phyloP scores from a whole-genome alignment of 208 protist species.

The Leishmania lainsoni region DNA sequence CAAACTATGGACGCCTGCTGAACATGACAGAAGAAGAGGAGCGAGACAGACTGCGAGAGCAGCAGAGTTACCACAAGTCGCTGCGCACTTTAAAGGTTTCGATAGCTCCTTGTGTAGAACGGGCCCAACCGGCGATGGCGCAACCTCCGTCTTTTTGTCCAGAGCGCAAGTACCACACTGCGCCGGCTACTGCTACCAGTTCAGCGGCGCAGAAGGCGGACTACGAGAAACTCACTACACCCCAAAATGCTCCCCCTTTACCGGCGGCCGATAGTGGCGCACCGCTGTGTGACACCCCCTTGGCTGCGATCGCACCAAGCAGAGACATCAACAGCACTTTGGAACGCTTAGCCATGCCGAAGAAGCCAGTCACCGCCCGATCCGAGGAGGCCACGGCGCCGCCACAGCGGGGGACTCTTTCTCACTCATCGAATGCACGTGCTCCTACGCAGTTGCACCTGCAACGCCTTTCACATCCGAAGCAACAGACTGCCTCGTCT shows the following conservation, averaged over 20 bases:
- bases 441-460: constrained; percentile 6
- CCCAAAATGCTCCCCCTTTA: constrained; percentile 7
- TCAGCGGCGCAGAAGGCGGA: constrained; percentile 14
- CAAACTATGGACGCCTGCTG: constrained; percentile 70
- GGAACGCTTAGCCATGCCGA: constrained; percentile 22
- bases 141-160: neutral
- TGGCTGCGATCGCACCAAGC: neutral
- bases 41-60: constrained; percentile 16
- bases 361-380: neutral
- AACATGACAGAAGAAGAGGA: constrained; percentile 66
- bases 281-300: neutral
- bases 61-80: neutral
- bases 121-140: neutral
- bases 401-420: neutral
- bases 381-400: neutral
- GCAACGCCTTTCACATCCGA: constrained; percentile 38
- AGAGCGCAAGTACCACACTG: neutral
- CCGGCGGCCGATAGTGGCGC: neutral
- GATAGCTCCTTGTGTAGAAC: neutral
- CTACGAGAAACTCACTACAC: constrained; percentile 26
- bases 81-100: neutral
- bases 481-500: neutral
- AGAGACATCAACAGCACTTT: constrained; percentile 2
- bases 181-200: neutral
- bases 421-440: neutral